These are phyloP conservation scores for Quercus alba DNA, from an alignment of 306 rosid species.

Conservation along the genomic window DNA sequence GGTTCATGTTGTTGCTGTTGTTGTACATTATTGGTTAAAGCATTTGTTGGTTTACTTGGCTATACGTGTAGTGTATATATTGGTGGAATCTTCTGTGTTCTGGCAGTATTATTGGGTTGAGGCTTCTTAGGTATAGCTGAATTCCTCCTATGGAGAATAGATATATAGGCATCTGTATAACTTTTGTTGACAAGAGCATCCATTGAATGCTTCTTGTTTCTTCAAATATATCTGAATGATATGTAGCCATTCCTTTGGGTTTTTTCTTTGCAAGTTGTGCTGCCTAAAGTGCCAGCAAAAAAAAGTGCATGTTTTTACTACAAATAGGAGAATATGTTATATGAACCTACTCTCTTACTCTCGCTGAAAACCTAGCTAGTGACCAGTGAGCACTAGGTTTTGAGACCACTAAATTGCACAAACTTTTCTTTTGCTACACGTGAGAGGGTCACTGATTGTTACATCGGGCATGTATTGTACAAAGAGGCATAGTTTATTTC, in stretches of 20 bases:
- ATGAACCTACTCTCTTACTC: too few species aligned
- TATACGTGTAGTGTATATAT: conserved; percentile 1
- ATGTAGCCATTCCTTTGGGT: neutral
- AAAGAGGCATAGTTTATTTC: too few species aligned
- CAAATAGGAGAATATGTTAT: too few species aligned
- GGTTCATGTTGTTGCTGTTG: conserved; percentile 22
- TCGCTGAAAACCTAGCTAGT: too few species aligned
- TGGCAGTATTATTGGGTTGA: conserved; percentile 24
- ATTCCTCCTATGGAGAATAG: neutral
- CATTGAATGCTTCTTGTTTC: neutral
- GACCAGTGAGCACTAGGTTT: too few species aligned
- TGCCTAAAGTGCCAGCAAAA: neutral
- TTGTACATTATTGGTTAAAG: conserved; percentile 45
- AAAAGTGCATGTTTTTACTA: neutral
- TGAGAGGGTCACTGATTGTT: too few species aligned
- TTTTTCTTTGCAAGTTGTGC: neutral
- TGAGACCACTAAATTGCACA: too few species aligned
- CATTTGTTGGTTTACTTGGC: conserved; percentile 27
- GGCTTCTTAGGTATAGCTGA: conserved; percentile 7
- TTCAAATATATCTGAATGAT: neutral
- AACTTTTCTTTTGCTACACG: too few species aligned
- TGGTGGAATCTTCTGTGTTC: conserved; percentile 42
- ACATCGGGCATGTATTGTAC: too few species aligned
- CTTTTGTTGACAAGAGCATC: neutral
- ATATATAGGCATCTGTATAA: neutral